A percentile compares a stretch with the other conserved stretches of the same genome.
phyloP scores from a whole-genome alignment of 306 rosid species.

The Vigna hirtella region DNA sequence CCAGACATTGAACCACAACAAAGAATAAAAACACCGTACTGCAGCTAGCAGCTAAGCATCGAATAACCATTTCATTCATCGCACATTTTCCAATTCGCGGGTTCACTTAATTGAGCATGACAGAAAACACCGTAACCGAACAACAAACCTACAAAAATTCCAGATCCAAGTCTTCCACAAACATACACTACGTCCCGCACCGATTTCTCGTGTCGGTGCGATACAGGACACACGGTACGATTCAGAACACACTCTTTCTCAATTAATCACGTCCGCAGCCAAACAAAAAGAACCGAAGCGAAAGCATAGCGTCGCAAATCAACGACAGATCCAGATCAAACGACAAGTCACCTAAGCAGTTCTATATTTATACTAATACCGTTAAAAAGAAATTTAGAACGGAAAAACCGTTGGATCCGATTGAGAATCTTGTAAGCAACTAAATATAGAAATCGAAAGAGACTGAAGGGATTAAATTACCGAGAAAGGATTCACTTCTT shows the following conservation, averaged over 20 bases:
- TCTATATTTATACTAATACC: background rate
- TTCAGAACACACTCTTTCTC: background rate
- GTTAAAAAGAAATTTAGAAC: slow-evolving; percentile 8
- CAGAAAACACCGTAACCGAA: slow-evolving; percentile 30
- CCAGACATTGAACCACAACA: background rate
- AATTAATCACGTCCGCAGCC: background rate
- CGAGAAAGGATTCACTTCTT: slow-evolving; percentile 95
- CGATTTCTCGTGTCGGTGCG: slow-evolving; percentile 4
- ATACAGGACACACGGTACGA: background rate
- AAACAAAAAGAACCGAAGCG: slow-evolving; percentile 1
- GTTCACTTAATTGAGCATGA: slow-evolving; percentile 8
- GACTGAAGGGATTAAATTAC: slow-evolving; percentile 48
- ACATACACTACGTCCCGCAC: slow-evolving; percentile 12
- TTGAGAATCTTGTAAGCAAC: slow-evolving; percentile 16
- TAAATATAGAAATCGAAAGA: slow-evolving; percentile 23
- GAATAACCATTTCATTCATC: slow-evolving; percentile 1
- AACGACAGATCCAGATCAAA: slow-evolving; percentile 60
- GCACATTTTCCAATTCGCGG: background rate
- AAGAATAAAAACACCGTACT: background rate
- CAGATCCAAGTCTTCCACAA: slow-evolving; percentile 46
- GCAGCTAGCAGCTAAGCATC: background rate
- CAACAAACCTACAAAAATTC: slow-evolving; percentile 26
- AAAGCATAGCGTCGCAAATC: slow-evolving; percentile 8
- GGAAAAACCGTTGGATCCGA: slow-evolving; percentile 54
- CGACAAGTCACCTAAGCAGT: slow-evolving; percentile 3